A percentile compares a stretch with the other conserved stretches of the same genome.
Evolutionary conservation across 768 basidiomycete species (phyloP).

Genomic region (Trametes villosa): DNA sequence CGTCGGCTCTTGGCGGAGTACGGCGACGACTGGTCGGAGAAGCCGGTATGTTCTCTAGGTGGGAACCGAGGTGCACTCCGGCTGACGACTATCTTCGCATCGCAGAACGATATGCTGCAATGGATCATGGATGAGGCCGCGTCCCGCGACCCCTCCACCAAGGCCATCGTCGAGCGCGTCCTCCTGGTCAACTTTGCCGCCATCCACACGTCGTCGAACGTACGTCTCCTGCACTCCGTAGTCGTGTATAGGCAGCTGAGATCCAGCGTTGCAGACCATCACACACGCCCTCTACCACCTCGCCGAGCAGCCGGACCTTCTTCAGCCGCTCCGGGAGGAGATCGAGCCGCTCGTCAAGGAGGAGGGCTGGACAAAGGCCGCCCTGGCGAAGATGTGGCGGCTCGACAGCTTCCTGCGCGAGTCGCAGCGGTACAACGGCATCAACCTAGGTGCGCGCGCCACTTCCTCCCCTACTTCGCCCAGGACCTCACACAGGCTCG

Average conservation of each 20-base stretch:
- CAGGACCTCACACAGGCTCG: neutral
- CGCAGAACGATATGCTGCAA: constrained; percentile 49
- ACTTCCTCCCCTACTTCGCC: neutral
- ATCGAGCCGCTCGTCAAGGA: constrained; percentile 27
- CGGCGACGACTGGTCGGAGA: constrained; percentile 29
- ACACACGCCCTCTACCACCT: constrained; percentile 34
- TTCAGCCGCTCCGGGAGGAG: constrained; percentile 36
- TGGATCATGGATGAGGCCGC: constrained; percentile 50
- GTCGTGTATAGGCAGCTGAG: neutral
- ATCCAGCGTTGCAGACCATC: constrained; percentile 28
- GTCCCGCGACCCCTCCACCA: constrained; percentile 23
- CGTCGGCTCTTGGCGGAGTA: constrained; percentile 21
- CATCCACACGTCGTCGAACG: constrained; percentile 38
- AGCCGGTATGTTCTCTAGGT: constrained; percentile 25
- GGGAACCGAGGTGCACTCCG: too few species aligned
- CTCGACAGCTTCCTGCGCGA: constrained; percentile 43
- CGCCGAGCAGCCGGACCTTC: constrained; percentile 33
- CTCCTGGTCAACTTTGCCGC: constrained; percentile 39
- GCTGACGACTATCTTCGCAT: neutral
- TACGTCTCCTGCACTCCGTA: constrained; percentile 9
- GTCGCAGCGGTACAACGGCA: constrained; percentile 30
- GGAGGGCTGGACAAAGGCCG: constrained; percentile 35
- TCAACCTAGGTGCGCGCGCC: constrained; percentile 28
- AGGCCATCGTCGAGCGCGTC: constrained; percentile 36
- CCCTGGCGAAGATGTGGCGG: constrained; percentile 37